Evolutionary conservation across 352 stramenopile species (phyloP).

Genomic region (Globisporangium okanoganense): DNA sequence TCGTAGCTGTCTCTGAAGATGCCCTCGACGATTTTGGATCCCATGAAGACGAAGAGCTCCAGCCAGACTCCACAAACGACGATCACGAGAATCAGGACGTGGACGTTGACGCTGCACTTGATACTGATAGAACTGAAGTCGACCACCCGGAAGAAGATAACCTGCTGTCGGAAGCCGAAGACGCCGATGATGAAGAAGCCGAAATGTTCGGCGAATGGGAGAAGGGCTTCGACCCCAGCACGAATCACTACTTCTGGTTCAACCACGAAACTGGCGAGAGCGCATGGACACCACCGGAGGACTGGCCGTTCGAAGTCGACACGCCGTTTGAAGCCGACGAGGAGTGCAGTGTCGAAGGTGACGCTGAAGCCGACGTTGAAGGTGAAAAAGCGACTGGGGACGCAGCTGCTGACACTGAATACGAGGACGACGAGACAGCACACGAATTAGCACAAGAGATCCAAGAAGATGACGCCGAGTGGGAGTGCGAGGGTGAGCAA

Average conservation of each 20-base stretch:
- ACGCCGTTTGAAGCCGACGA: conserved; percentile 50
- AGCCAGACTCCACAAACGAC: neutral
- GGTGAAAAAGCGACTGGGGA: conserved; percentile 13
- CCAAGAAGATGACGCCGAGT: conserved; percentile 5
- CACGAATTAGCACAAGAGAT: conserved; percentile 4
- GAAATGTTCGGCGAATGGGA: conserved; percentile 83
- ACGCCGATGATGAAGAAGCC: conserved; percentile 72
- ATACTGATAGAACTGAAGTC: neutral
- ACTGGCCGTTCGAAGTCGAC: conserved; percentile 72
- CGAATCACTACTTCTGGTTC: conserved; percentile 89
- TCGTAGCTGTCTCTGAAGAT: neutral
- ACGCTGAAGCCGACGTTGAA: conserved; percentile 12
- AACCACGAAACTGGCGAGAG: conserved; percentile 79
- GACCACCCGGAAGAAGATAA: conserved; percentile 15
- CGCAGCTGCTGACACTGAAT: neutral
- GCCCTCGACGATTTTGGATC: neutral
- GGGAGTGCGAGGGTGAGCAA: conserved; percentile 14
- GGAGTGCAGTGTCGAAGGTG: conserved; percentile 14
- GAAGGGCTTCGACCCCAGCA: conserved; percentile 76
- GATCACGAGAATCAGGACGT: neutral
- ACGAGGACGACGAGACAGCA: conserved; percentile 1
- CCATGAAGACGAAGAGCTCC: neutral
- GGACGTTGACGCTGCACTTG: conserved; percentile 7
- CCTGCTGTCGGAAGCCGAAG: conserved; percentile 29
- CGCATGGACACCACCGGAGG: conserved; percentile 70